Percentiles rank a stretch among this genome's conserved stretches.
Conservation (phyloP, 164 flowering plant genomes). For the Liquidambar formosana region DNA sequence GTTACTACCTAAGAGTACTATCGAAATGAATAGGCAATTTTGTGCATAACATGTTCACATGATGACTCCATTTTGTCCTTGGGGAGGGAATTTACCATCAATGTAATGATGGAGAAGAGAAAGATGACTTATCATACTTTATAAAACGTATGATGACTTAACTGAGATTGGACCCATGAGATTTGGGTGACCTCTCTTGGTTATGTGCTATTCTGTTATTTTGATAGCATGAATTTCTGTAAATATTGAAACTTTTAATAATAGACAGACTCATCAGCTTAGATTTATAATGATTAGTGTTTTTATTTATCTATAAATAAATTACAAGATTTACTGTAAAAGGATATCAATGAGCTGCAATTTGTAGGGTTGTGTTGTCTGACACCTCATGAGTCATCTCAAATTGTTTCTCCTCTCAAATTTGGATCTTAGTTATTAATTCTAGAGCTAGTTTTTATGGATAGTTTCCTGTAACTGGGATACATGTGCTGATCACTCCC, state of each 20-base stretch:
- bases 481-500: background rate
- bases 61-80: too few relatives aligned
- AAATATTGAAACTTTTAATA: background rate
- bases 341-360: too few relatives aligned
- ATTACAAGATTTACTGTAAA: background rate
- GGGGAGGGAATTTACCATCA: too few relatives aligned
- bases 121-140: too few relatives aligned
- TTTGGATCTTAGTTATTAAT: too few relatives aligned
- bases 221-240: background rate
- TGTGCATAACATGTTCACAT: background rate
- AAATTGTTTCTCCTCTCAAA: too few relatives aligned
- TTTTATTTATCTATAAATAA: too few relatives aligned
- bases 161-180: background rate
- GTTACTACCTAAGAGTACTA: too few relatives aligned
- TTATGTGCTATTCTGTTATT: background rate
- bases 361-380: too few relatives aligned
- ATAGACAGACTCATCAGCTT: background rate
- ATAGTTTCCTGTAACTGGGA: background rate
- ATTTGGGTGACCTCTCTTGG: background rate
- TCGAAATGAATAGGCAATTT: background rate
- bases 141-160: background rate
- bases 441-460: background rate
- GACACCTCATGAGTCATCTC: too few relatives aligned
- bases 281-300: too few relatives aligned
- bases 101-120: too few relatives aligned